Conservation (phyloP, 2,329 filamentous ascomycete genomes). For the Monosporascus sp. region DNA sequence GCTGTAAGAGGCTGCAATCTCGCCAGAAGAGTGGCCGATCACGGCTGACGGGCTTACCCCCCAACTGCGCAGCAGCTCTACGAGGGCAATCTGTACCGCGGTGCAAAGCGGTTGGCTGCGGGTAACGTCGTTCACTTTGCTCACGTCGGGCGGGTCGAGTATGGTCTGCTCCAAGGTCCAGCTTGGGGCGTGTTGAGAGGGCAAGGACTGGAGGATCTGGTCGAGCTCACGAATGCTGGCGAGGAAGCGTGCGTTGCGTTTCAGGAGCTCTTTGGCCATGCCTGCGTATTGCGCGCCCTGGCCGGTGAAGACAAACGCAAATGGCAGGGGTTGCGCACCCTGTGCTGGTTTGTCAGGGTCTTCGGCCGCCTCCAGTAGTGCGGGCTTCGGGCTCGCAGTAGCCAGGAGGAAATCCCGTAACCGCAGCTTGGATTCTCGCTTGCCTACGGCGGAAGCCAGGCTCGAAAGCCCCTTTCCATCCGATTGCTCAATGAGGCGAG, state of each 20-base stretch:
- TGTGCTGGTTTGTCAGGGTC: neutral
- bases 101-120: conserved; percentile 17
- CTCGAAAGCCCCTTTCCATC: too few relatives aligned
- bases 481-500: too few relatives aligned
- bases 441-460: too few relatives aligned
- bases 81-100: conserved; percentile 18
- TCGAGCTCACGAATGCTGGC: conserved; percentile 12
- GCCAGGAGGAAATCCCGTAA: neutral
- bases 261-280: conserved; percentile 26
- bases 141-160: neutral
- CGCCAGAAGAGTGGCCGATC: conserved; percentile 27
- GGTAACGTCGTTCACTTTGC: conserved; percentile 3
- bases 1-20: conserved; percentile 38
- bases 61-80: conserved; percentile 10
- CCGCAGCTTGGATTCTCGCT: neutral
- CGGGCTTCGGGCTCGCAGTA: neutral
- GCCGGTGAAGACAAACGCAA: conserved; percentile 19
- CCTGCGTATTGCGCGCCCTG: conserved; percentile 26
- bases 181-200: neutral
- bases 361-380: neutral
- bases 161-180: conserved; percentile 12
- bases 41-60: conserved; percentile 5
- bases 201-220: neutral
- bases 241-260: conserved; percentile 8
- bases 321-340: neutral